Percentiles rank a stretch among this genome's conserved stretches.
Evolutionary conservation across 2,329 filamentous ascomycete species (phyloP).

Genomic region (Aureobasidium sp.): DNA sequence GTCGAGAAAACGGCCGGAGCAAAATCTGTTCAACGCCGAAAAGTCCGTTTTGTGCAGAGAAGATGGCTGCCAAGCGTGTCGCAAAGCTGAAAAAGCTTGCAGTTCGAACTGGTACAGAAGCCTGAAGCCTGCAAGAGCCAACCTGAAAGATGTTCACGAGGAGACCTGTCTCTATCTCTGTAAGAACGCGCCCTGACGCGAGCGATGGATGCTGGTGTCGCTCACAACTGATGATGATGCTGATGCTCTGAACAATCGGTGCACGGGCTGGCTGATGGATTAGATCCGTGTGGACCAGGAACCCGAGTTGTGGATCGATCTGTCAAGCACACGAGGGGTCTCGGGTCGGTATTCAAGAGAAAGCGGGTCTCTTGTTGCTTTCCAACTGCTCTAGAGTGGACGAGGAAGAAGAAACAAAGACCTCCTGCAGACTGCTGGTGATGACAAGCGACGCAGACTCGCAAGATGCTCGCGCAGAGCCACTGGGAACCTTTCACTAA

Average conservation of each 20-base stretch:
- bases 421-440: not conserved
- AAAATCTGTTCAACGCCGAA: conserved; percentile 14
- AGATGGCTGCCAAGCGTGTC: conserved; percentile 1
- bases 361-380: conserved; percentile 3
- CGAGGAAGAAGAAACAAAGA: not conserved
- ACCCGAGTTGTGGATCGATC: conserved; percentile 10
- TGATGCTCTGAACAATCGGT: not conserved
- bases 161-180: not conserved
- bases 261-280: conserved; percentile 11
- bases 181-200: conserved; percentile 8
- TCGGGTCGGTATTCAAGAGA: not conserved
- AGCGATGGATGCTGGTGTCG: conserved; percentile 2
- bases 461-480: not conserved
- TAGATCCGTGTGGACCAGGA: conserved; percentile 13
- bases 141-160: not conserved
- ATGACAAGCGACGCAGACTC: conserved; percentile 2
- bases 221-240: conserved; percentile 1
- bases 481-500: conserved; percentile 8
- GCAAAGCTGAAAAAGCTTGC: conserved; percentile 2
- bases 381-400: not conserved
- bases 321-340: conserved; percentile 11
- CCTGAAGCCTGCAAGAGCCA: not conserved
- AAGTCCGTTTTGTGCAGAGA: conserved; percentile 5
- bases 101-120: not conserved
- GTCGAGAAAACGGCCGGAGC: conserved; percentile 11